Conservation (phyloP, 768 basidiomycete genomes). For the Leccinum longicurvipes region DNA sequence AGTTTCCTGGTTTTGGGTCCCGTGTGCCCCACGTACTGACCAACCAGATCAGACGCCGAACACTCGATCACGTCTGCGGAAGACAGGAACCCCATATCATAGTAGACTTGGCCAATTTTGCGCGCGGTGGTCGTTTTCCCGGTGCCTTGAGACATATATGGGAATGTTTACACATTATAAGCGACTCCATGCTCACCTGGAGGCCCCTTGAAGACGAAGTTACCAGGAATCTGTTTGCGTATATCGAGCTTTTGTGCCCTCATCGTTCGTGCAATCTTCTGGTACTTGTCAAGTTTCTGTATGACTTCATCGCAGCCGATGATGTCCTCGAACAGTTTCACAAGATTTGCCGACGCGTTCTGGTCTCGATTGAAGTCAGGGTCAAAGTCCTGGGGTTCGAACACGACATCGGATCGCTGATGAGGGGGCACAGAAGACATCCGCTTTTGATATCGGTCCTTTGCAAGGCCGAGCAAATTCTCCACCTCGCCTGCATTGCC, state of each 20-base stretch:
- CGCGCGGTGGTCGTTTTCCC: slow-evolving; percentile 63
- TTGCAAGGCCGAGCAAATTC: slow-evolving; percentile 52
- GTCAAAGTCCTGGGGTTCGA: slow-evolving; percentile 56
- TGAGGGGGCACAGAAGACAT: slow-evolving; percentile 23
- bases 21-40: slow-evolving; percentile 68
- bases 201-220: slow-evolving; percentile 70
- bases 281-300: slow-evolving; percentile 47
- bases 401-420: slow-evolving; percentile 26
- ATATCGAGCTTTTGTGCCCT: slow-evolving; percentile 42
- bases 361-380: slow-evolving; percentile 51
- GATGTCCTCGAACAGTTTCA: slow-evolving; percentile 58
- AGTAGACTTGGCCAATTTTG: slow-evolving; percentile 61
- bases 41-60: slow-evolving; percentile 68
- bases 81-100: slow-evolving; percentile 57
- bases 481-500: slow-evolving; percentile 67
- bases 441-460: slow-evolving; percentile 44
- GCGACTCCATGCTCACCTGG: slow-evolving; percentile 43
- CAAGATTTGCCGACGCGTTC: slow-evolving; percentile 48
- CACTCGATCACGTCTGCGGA: slow-evolving; percentile 58
- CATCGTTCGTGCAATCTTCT: slow-evolving; percentile 44
- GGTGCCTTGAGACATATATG: slow-evolving; percentile 41
- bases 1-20: slow-evolving; percentile 61
- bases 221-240: slow-evolving; percentile 54
- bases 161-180: not conserved
- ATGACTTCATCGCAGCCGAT: slow-evolving; percentile 58